Base-by-base conservation (phyloP, 192 early-diverging fungal genomes). In the Backusella circina region DNA sequence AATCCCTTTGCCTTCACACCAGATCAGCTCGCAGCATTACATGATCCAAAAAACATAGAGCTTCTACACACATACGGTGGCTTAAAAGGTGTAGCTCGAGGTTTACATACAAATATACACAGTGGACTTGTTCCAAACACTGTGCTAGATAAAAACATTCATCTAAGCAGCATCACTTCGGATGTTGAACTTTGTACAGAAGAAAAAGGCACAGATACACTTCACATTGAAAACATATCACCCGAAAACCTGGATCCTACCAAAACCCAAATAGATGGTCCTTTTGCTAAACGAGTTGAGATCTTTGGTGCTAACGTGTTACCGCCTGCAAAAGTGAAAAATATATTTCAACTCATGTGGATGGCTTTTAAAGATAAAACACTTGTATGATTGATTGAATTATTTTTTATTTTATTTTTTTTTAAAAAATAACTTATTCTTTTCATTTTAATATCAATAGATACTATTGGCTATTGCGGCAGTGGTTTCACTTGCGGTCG, bases 291-390 rank as follows among this genome's bases (percentile, higher is more conserved):
- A 26, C 84, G 94, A n/a, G 80, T 83, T 36, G 77, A 77, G 21
- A 78, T 77, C 41, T 96, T 89, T 78, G 94, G 94, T 44, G 75
- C 75, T 36, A 96, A 96, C 77, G 77, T 91, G 15, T 77, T 96
- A 54, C 92, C 94, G 0, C 84, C 87, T 35, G 83, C 86, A 18
- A 90, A 93, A 83, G 73, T 86, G 61, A 94, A 94, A 57, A 84
- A 84, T 39, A 88, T 96, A 31, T 85, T 94, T 70, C 79, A 88
- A 16, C 81, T 96, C 30, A 92, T 94, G 86, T 94, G 93, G 93
- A 89, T 92, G 36, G 92, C 92, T 2, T 73, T 95, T 50, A 91
- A 95, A 67, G 94, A 95, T 77, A 93, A 93, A 74, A 93, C 92
- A 77, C 79, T 95, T 77, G 87, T 88, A 77, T 80, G 82, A 70